Conservation (phyloP, 1,284 basidiomycete species). For the Trichosporon coremiiforme region DNA sequence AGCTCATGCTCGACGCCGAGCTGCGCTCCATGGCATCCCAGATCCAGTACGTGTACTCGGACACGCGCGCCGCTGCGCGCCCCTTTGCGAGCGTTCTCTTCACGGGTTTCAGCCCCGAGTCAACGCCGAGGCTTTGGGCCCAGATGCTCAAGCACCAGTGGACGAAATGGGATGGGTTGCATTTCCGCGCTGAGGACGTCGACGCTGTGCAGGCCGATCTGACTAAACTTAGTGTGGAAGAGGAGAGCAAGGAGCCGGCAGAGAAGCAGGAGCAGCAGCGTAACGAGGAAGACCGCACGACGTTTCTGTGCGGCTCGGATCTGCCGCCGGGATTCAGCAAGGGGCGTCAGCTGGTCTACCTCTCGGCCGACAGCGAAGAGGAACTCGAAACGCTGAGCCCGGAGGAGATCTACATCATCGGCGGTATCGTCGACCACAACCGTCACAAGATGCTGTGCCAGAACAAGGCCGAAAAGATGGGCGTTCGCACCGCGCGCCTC, state of each 20-base stretch:
- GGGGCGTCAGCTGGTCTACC: constrained; percentile 72
- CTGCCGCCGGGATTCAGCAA: constrained; percentile 37
- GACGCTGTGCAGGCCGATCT: constrained; percentile 30
- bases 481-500: constrained; percentile 81
- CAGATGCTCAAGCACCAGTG: constrained; percentile 57
- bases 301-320: constrained; percentile 30
- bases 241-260: not conserved
- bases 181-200: constrained; percentile 71
- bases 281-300: constrained; percentile 32
- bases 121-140: constrained; percentile 48
- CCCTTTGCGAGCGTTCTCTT: constrained; percentile 75
- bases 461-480: constrained; percentile 75
- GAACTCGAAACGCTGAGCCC: constrained; percentile 78
- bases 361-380: constrained; percentile 90
- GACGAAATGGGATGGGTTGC: constrained; percentile 71
- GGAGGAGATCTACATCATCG: constrained; percentile 90
- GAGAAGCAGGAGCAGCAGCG: constrained; percentile 17
- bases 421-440: constrained; percentile 95
- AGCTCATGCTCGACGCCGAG: constrained; percentile 95
- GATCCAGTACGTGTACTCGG: constrained; percentile 82
- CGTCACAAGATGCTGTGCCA: constrained; percentile 94
- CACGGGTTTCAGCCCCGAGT: constrained; percentile 64
- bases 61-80: constrained; percentile 70
- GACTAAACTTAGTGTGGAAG: constrained; percentile 24
- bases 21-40: constrained; percentile 83